Evolutionary conservation across 1,284 basidiomycete genomes (phyloP), one percentile per base, ranked within the genome.

Genomic region (Apiotrichum gamsii): DNA sequence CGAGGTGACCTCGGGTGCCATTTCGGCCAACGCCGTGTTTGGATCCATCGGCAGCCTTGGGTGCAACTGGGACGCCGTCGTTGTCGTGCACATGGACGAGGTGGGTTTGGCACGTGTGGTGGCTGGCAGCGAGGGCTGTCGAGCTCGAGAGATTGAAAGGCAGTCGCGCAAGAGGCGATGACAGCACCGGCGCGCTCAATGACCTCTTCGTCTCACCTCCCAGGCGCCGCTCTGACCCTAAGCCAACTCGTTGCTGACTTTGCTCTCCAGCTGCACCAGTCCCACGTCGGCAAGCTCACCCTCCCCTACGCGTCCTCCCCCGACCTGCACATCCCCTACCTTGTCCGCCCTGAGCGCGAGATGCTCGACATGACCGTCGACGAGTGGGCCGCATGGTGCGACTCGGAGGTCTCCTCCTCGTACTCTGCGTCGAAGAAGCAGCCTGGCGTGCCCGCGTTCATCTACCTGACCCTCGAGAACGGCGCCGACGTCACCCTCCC

Each of bases 81-180:
- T 94, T 89, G 67, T 98, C 91, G 69, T 97, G 90, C 63, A 84
- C 79, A 73, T 97, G 96, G 63, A 98, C 93, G 43, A 95, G 82
- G 62, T 85, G 77, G 5, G 91, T 47, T 15, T 11, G 25, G 8
- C 11, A 6, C 11, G 25, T 28, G 25, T 28, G 25, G n/a, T n/a
- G n/a, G n/a, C n/a, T n/a, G n/a, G n/a, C n/a, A n/a, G n/a, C n/a
- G n/a, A n/a, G n/a, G n/a, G n/a, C n/a, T n/a, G n/a, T n/a, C n/a
- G n/a, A n/a, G n/a, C n/a, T n/a, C n/a, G n/a, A n/a, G n/a, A n/a
- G n/a, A n/a, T n/a, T n/a, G n/a, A n/a, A n/a, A n/a, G n/a, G n/a
- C n/a, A n/a, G 21, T 8, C 21, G 34, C 34, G 23, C 3, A 11
- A n/a, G n/a, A n/a, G n/a, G n/a, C n/a, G n/a, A n/a, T n/a, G n/a